phyloP scores from a whole-genome alignment of 805 yeast genomes.

The Kodamaea sagamina region DNA sequence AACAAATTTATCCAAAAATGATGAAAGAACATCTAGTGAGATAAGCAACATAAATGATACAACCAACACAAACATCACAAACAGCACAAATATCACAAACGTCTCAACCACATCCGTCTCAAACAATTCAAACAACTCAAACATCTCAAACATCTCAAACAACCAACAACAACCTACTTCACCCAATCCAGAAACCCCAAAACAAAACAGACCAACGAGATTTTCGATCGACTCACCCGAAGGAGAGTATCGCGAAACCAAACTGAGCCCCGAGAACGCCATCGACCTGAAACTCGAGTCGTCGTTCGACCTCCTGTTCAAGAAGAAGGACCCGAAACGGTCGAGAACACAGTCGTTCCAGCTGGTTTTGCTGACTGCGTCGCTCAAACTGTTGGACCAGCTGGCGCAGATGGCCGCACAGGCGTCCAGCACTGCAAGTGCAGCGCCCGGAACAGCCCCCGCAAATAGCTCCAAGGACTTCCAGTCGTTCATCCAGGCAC shows the following conservation, averaged over 20 bases:
- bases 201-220: too few species aligned
- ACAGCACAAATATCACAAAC: too few species aligned
- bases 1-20: too few species aligned
- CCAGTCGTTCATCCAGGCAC: slow-evolving; percentile 49
- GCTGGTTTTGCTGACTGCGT: slow-evolving; percentile 46
- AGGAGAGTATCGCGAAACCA: slow-evolving; percentile 4
- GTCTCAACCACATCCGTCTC: too few species aligned
- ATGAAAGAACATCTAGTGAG: too few species aligned
- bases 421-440: slow-evolving; percentile 13
- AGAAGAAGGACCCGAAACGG: slow-evolving; percentile 39
- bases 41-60: too few species aligned
- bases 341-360: slow-evolving; percentile 46
- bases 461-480: slow-evolving; percentile 29
- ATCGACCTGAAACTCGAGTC: slow-evolving; percentile 6
- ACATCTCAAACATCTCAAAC: too few species aligned
- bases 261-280: slow-evolving; percentile 3
- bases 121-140: too few species aligned
- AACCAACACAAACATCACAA: too few species aligned
- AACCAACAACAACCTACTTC: too few species aligned
- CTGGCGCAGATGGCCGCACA: slow-evolving; percentile 15
- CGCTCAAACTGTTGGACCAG: slow-evolving; percentile 40
- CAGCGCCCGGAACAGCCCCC: slow-evolving; percentile 12
- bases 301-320: slow-evolving; percentile 23
- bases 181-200: too few species aligned
- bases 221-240: slow-evolving; percentile 8